Evolutionary conservation across 192 early-diverging fungal genomes (phyloP).

Genomic region (Umbelopsis sp.): DNA sequence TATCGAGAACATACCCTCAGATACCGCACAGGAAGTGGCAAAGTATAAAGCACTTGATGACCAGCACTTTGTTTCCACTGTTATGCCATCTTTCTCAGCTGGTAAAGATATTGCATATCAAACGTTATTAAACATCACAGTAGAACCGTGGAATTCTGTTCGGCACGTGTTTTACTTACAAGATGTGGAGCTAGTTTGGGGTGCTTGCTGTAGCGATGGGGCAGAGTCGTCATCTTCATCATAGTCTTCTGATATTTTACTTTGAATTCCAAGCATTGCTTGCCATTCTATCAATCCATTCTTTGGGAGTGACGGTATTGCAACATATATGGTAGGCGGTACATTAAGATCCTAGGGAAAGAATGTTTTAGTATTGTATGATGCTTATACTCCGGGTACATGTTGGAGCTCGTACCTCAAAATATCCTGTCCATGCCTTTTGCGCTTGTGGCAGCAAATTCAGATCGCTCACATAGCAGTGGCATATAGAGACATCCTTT

Average conservation of each 20-base stretch:
- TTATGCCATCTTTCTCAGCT: not conserved
- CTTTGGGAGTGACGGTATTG: slow-evolving; percentile 64
- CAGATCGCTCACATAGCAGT: slow-evolving; percentile 58
- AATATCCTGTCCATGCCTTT: slow-evolving; percentile 37
- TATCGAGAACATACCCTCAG: not conserved
- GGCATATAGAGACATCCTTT: slow-evolving; percentile 46
- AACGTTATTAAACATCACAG: not conserved
- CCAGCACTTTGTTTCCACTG: not conserved
- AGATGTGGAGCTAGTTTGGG: not conserved
- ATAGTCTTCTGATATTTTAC: slow-evolving; percentile 21
- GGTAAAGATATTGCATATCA: not conserved
- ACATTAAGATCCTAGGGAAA: not conserved
- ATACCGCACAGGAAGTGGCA: not conserved
- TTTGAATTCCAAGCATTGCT: slow-evolving; percentile 31
- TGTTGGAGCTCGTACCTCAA: slow-evolving; percentile 27
- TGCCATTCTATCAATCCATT: slow-evolving; percentile 71
- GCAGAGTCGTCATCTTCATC: slow-evolving; percentile 18
- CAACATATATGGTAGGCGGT: slow-evolving; percentile 54
- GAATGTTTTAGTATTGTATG: not conserved
- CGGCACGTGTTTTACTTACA: not conserved
- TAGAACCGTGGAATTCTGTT: not conserved
- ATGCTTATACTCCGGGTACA: too few relatives aligned
- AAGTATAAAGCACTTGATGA: not conserved
- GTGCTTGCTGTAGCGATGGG: not conserved
- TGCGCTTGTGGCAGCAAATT: slow-evolving; percentile 33